Base-by-base conservation (phyloP, 2,329 filamentous ascomycete genomes). In the Colletotrichum eremochloae region DNA sequence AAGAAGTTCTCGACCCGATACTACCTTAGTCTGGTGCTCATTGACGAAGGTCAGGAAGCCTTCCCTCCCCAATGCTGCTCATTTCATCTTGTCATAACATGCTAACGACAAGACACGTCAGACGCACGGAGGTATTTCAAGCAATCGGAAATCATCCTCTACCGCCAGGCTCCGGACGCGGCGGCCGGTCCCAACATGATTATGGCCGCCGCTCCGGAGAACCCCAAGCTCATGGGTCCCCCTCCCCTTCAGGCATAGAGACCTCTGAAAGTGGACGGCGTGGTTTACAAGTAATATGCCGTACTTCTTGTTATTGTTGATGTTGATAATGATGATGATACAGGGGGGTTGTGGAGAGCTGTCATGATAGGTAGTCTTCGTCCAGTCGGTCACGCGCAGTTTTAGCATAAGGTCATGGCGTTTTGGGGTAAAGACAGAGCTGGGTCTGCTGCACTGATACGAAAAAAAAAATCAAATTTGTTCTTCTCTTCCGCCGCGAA, bases 1-100 rank as follows among this genome's bases (percentile, higher is more conserved):
- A 99, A 99, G 88, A 99, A 99, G 85, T 99, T 97, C 83, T 98
- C 96, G 36, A 98, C 96, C 48, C 89, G 96, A 79, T 99, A 99
- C 85, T 99, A 99, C 84, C 89, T 99, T 74, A 98, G 95, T 81
- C 85, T 99, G 74, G 96, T 99, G 31, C 88, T 98, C 76, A 98
- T 98, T 76, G 95, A 98, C 79, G 95, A 98, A 90, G 94, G 94
- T 93, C 84, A 76, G 86, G 8, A 44, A 11, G 48, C 56, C 24
- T 24, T 4, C 46, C 46, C 20, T 15, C 40, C 33, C 9, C 15
- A 7, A 18, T 24, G 15, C 4, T 55, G 5, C 18, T 24, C 15
- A 81, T 63, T 50, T 36, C 52, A 57, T 12, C 36, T 31, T 24
- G 18, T 57, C 50, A 36, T 36, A 15, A 69, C 67, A 31, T 40